Percentiles rank a stretch among this genome's conserved stretches.
Conservation (phyloP, 257 asterid genomes). For the Ballota nigra region DNA sequence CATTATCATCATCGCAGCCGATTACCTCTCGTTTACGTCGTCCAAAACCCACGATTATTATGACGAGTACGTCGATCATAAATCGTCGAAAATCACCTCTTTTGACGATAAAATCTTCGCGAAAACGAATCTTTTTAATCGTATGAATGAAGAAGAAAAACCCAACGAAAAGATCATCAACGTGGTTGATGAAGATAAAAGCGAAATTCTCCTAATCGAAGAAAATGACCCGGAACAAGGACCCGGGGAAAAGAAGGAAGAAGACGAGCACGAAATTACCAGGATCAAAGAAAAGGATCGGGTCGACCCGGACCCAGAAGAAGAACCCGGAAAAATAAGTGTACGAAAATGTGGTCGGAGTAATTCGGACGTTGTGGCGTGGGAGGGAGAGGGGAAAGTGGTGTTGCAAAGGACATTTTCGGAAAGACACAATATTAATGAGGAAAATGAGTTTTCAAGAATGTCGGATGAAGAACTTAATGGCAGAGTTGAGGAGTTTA, state of each 20-base stretch:
- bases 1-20: constrained; percentile 49
- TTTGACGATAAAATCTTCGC: neutral
- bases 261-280: neutral
- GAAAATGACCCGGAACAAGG: neutral
- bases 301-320: neutral
- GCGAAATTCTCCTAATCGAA: neutral
- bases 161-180: neutral
- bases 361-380: constrained; percentile 30
- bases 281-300: no score
- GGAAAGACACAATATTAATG: constrained; percentile 29
- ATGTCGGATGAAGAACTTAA: constrained; percentile 67
- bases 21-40: constrained; percentile 38
- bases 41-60: constrained; percentile 20
- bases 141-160: neutral
- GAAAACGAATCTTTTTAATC: neutral
- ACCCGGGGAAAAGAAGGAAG: neutral
- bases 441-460: constrained; percentile 41
- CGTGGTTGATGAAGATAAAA: neutral
- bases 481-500: constrained; percentile 57
- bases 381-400: constrained; percentile 1
- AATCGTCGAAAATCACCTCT: neutral
- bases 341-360: constrained; percentile 26
- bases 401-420: constrained; percentile 42
- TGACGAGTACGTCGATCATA: constrained; percentile 24
- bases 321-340: neutral